These are phyloP conservation scores for Dendrobium huoshanense DNA, from an alignment of 106 monocot genomes.

Conservation along the genomic window DNA sequence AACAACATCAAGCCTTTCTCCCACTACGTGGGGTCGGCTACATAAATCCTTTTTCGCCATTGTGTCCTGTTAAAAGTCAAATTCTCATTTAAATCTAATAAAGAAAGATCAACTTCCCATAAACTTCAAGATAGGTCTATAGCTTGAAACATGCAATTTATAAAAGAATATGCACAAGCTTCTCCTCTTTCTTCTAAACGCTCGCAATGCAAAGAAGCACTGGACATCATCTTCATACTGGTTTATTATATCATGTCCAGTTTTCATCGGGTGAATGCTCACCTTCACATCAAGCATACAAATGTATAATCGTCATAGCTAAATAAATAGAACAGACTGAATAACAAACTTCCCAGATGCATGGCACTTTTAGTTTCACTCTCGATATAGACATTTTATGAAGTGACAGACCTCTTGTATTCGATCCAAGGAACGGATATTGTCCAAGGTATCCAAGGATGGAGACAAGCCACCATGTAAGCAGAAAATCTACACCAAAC, in stretches of 20 bases:
- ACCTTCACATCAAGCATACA: neutral
- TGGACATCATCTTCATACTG: neutral
- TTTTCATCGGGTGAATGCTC: neutral
- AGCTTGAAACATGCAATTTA: neutral
- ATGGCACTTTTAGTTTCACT: neutral
- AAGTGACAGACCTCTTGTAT: constrained; percentile 61
- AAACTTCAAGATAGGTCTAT: no score
- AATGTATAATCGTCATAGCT: neutral
- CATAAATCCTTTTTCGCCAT: no score
- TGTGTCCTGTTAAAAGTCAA: no score
- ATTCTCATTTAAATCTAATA: no score
- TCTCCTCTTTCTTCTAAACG: neutral
- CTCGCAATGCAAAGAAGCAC: neutral
- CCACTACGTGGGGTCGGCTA: no score
- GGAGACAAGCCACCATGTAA: constrained; percentile 87
- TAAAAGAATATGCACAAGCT: neutral
- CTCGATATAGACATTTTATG: neutral
- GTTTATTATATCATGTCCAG: neutral
- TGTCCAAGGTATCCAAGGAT: constrained; percentile 81
- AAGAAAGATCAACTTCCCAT: no score
- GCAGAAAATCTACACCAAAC: constrained; percentile 54
- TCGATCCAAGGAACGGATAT: constrained; percentile 78
- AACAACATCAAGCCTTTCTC: no score
- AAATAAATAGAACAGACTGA: neutral
- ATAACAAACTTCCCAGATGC: neutral